A percentile compares a stretch with the other conserved stretches of the same genome.
phyloP scores from a whole-genome alignment of 805 yeast genomes.

The Saccharomycopsis schoenii region DNA sequence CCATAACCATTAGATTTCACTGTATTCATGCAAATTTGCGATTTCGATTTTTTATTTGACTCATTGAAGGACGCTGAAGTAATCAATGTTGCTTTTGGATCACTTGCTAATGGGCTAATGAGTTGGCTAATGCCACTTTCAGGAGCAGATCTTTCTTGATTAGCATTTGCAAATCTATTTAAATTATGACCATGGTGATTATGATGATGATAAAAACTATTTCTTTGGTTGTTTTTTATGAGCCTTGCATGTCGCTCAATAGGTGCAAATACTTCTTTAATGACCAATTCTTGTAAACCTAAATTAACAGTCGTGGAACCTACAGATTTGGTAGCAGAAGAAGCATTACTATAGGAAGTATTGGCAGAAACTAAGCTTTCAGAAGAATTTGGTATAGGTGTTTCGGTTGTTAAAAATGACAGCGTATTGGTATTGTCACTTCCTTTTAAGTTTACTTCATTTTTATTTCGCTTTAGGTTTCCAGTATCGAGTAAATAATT shows the following conservation, averaged over 20 bases:
- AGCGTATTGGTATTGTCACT: background rate
- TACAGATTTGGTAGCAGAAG: slow-evolving; percentile 2
- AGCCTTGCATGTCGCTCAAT: slow-evolving; percentile 26
- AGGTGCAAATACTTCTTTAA: slow-evolving; percentile 65
- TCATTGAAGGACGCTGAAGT: background rate
- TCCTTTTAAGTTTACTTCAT: background rate
- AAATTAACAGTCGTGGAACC: slow-evolving; percentile 65
- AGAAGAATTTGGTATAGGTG: background rate
- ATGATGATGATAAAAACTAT: slow-evolving; percentile 8
- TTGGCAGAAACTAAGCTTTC: background rate
- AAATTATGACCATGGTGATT: slow-evolving; percentile 13
- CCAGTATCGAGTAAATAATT: slow-evolving; percentile 35
- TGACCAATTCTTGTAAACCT: slow-evolving; percentile 59
- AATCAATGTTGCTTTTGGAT: background rate
- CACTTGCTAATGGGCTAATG: background rate
- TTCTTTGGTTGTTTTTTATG: slow-evolving; percentile 17
- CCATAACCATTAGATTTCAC: background rate
- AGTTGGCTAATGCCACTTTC: background rate
- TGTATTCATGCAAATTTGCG: background rate
- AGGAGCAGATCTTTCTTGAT: background rate
- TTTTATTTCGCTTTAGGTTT: background rate
- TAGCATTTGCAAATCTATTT: background rate
- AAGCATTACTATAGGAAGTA: background rate
- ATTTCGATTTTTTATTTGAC: background rate
- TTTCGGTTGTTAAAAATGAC: background rate